Conservation (phyloP, 192 early-diverging fungal genomes). For the Lobosporangium transversale region DNA sequence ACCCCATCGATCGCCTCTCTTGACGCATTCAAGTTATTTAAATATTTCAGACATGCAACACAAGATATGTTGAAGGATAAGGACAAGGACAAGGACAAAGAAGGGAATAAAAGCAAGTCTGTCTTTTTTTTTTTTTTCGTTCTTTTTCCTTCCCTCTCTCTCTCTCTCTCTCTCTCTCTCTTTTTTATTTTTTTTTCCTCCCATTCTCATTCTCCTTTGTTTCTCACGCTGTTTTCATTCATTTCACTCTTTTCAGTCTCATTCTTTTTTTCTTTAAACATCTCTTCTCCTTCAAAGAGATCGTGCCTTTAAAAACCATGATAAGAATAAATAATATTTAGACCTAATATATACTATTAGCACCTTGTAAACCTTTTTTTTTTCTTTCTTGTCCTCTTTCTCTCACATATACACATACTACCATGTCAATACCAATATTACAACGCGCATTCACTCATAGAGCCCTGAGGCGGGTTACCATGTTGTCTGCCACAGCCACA, state of each 20-base stretch:
- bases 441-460: slow-evolving; percentile 28
- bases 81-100: no score
- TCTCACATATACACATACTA: not conserved
- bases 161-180: not conserved
- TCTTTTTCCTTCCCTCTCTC: not conserved
- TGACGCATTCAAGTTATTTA: no score
- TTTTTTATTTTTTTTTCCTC: not conserved
- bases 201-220: not conserved
- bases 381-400: not conserved
- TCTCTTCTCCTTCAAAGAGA: not conserved
- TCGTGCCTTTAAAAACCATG: no score
- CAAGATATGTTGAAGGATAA: no score
- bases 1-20: no score
- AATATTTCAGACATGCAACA: no score
- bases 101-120: no score
- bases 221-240: not conserved
- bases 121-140: no score
- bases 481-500: slow-evolving; percentile 22
- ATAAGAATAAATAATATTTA: no score
- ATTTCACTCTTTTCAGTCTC: not conserved
- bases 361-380: no score
- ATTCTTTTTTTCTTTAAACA: not conserved
- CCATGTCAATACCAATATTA: slow-evolving; percentile 16
- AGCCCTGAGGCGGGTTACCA: slow-evolving; percentile 19
- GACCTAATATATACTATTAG: no score